Evolutionary conservation across 768 basidiomycete species (phyloP).

Genomic region (Phaeotremella fagi): DNA sequence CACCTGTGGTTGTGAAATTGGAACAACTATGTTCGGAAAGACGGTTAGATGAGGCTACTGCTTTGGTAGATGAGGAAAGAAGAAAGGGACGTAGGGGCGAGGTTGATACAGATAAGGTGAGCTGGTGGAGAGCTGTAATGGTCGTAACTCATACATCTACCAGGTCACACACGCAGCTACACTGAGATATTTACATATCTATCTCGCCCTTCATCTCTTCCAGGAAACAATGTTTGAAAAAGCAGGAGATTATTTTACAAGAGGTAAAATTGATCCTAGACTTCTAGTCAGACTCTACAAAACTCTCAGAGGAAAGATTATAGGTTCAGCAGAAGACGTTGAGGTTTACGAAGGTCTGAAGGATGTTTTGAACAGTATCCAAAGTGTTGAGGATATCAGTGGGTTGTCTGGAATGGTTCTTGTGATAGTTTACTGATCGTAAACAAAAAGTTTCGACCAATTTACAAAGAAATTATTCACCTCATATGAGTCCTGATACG

Average conservation of each 20-base stretch:
- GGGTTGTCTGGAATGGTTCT: conserved; percentile 52
- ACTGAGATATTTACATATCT: conserved; percentile 71
- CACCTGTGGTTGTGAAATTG: conserved; percentile 21
- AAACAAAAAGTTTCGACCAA: conserved; percentile 66
- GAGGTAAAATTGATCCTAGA: conserved; percentile 78
- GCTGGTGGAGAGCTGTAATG: neutral
- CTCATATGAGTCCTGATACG: conserved; percentile 69
- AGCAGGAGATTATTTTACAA: conserved; percentile 70
- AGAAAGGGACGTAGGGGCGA: conserved; percentile 42
- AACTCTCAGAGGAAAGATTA: conserved; percentile 62
- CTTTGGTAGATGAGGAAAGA: conserved; percentile 41
- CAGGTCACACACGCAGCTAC: conserved; percentile 51
- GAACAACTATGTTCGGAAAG: conserved; percentile 28
- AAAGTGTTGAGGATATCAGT: conserved; percentile 78
- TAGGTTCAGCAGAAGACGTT: conserved; percentile 54
- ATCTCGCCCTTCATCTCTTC: conserved; percentile 74
- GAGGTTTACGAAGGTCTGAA: conserved; percentile 72
- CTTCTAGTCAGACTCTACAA: conserved; percentile 75
- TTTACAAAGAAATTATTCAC: conserved; percentile 88
- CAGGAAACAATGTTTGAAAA: conserved; percentile 76
- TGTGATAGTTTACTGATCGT: conserved; percentile 56
- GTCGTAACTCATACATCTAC: conserved; percentile 1
- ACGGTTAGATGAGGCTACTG: conserved; percentile 34
- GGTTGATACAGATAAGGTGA: conserved; percentile 43
- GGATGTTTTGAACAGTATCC: conserved; percentile 64